A percentile compares a stretch with the other conserved stretches of the same genome.
These are phyloP conservation scores for Albugo laibachii DNA, from an alignment of 352 stramenopile genomes.

Conservation along the genomic window DNA sequence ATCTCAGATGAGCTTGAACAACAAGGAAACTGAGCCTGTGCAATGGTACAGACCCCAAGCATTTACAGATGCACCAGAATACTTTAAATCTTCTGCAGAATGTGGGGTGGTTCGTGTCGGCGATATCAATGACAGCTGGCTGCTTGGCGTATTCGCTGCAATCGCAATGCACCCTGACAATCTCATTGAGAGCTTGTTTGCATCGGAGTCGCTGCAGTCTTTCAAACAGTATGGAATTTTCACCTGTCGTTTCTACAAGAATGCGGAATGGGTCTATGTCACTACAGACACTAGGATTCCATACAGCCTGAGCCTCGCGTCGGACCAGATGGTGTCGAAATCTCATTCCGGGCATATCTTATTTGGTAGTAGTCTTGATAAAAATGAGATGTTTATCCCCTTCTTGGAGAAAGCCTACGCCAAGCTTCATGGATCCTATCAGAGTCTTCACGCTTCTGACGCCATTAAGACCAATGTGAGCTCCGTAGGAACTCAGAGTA, in stretches of 20 bases:
- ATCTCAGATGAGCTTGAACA: too few relatives aligned
- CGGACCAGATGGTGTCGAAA: slow-evolving; percentile 14
- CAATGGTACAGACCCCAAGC: slow-evolving; percentile 50
- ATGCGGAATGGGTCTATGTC: slow-evolving; percentile 73
- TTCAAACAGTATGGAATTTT: slow-evolving; percentile 77
- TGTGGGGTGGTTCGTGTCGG: slow-evolving; percentile 39
- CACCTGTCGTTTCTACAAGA: slow-evolving; percentile 85
- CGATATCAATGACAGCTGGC: slow-evolving; percentile 60
- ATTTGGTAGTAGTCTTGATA: slow-evolving; percentile 50
- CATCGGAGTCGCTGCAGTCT: slow-evolving; percentile 49
- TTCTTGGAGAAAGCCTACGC: slow-evolving; percentile 81
- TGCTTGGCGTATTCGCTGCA: slow-evolving; percentile 69
- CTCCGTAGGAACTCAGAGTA: too few relatives aligned
- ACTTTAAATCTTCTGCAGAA: slow-evolving; percentile 57
- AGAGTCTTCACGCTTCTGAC: slow-evolving; percentile 10
- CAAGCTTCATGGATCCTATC: slow-evolving; percentile 72
- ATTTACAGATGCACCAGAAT: slow-evolving; percentile 54
- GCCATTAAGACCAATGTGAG: slow-evolving; percentile 18
- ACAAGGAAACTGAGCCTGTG: too few relatives aligned
- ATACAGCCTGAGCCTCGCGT: slow-evolving; percentile 24
- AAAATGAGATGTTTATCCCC: slow-evolving; percentile 75
- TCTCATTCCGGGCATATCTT: slow-evolving; percentile 23
- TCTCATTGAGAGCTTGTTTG: slow-evolving; percentile 83
- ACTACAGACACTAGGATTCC: slow-evolving; percentile 51
- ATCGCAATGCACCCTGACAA: slow-evolving; percentile 60